Conservation (phyloP, 2,329 filamentous ascomycete species). For the Ploettnerulaceae sp. region DNA sequence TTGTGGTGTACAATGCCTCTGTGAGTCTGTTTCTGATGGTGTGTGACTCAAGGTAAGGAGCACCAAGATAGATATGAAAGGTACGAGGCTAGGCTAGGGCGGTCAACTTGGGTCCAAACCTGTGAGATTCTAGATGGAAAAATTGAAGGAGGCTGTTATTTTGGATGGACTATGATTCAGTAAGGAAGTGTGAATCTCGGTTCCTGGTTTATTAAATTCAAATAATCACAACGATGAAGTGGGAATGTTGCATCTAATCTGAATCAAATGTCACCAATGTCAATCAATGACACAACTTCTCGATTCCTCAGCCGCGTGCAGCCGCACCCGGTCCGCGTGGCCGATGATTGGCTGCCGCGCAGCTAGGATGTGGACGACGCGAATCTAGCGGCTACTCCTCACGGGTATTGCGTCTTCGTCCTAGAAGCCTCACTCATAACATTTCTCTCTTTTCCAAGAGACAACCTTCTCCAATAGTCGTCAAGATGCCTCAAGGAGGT, state of each 20-base stretch:
- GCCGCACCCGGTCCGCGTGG: conserved; percentile 5
- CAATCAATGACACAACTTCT: neutral
- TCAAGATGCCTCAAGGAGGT: conserved; percentile 33
- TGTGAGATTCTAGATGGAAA: neutral
- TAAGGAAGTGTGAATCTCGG: too few species aligned
- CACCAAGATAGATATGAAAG: too few species aligned
- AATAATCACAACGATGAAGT: too few species aligned
- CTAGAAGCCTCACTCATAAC: neutral
- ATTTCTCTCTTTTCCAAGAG: neutral
- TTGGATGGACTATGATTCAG: too few species aligned
- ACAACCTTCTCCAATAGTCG: neutral
- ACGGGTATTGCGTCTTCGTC: neutral
- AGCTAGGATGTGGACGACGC: neutral
- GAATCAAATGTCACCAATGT: neutral
- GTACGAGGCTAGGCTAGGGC: too few species aligned
- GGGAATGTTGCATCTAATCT: neutral
- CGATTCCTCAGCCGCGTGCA: conserved; percentile 11
- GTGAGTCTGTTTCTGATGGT: too few species aligned
- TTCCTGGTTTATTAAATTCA: too few species aligned
- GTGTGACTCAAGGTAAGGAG: conserved; percentile 6
- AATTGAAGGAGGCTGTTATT: neutral
- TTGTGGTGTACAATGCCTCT: too few species aligned
- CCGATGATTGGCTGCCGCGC: conserved; percentile 13
- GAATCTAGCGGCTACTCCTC: conserved; percentile 10
- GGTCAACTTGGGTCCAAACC: neutral